phyloP scores from a whole-genome alignment of 2,329 filamentous ascomycete species.

The Ilyonectria mors-panacis region DNA sequence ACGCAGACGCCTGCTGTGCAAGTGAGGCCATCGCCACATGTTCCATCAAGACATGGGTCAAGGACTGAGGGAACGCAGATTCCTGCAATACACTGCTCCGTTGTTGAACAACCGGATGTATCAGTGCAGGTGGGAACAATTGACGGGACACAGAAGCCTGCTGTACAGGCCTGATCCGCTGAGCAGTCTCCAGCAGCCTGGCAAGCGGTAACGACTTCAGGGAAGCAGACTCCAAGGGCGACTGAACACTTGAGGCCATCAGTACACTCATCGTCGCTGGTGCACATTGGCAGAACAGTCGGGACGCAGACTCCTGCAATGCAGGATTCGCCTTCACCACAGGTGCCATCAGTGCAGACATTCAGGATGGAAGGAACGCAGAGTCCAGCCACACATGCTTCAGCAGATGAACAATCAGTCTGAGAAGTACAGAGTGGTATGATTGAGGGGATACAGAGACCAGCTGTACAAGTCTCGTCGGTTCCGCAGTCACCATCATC shows the following conservation, averaged over 20 bases:
- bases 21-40: slow-evolving; percentile 1
- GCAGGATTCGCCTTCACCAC: neutral
- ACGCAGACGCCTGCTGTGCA: slow-evolving; percentile 13
- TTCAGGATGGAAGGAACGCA: slow-evolving; percentile 8
- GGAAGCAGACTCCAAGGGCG: neutral
- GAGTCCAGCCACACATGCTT: slow-evolving; percentile 5
- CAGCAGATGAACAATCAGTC: neutral
- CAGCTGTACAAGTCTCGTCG: neutral
- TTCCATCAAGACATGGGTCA: neutral
- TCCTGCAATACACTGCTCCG: neutral
- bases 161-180: neutral
- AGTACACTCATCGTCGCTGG: neutral
- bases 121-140: neutral
- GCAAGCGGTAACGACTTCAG: neutral
- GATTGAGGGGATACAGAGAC: slow-evolving; percentile 3
- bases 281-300: neutral
- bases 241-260: neutral
- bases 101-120: neutral
- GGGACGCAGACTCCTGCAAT: neutral
- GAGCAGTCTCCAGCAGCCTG: neutral
- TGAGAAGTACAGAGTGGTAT: neutral
- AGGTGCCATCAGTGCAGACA: neutral
- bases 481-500: neutral
- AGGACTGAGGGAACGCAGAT: slow-evolving; percentile 4
- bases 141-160: neutral